Percentiles rank a stretch among this genome's conserved stretches.
Evolutionary conservation across 73 alveolate species (phyloP).

Genomic region (Paraurostyla sp.): DNA sequence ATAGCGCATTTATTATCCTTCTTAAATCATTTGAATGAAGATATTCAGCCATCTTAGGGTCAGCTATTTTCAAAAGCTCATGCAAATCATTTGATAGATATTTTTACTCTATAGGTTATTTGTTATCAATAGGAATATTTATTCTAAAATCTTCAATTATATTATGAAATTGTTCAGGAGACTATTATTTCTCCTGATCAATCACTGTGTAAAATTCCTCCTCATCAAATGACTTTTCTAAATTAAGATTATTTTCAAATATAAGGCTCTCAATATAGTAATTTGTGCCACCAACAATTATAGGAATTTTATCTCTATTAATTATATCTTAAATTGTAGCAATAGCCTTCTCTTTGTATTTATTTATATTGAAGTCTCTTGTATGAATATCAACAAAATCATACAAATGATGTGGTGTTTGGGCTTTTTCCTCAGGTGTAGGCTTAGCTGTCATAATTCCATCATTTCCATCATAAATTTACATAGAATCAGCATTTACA

Average conservation of each 20-base stretch:
- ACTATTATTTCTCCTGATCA: background rate
- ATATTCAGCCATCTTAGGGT: constrained; percentile 69
- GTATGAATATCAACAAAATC: constrained; percentile 70
- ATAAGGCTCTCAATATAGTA: constrained; percentile 84
- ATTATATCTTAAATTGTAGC: constrained; percentile 22
- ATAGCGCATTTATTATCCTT: constrained; percentile 78
- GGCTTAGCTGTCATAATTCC: constrained; percentile 92
- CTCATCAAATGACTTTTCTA: background rate
- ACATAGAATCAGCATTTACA: constrained; percentile 89
- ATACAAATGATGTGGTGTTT: constrained; percentile 74
- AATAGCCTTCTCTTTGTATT: constrained; percentile 37
- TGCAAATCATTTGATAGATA: background rate
- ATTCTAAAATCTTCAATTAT: background rate
- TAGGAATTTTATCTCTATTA: constrained; percentile 61
- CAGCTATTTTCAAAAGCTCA: constrained; percentile 63
- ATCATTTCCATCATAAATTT: constrained; percentile 82
- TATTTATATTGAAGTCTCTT: constrained; percentile 73
- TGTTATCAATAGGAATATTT: constrained; percentile 27
- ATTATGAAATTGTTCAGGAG: background rate
- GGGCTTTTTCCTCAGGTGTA: constrained; percentile 68
- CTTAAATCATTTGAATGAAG: constrained; percentile 80
- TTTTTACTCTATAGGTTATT: constrained; percentile 30
- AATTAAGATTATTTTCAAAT: constrained; percentile 51
- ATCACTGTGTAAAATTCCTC: background rate
- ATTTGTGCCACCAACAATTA: constrained; percentile 89